Evolutionary conservation across 305 asterid species (phyloP).

Genomic region (Fraxinus albicans): DNA sequence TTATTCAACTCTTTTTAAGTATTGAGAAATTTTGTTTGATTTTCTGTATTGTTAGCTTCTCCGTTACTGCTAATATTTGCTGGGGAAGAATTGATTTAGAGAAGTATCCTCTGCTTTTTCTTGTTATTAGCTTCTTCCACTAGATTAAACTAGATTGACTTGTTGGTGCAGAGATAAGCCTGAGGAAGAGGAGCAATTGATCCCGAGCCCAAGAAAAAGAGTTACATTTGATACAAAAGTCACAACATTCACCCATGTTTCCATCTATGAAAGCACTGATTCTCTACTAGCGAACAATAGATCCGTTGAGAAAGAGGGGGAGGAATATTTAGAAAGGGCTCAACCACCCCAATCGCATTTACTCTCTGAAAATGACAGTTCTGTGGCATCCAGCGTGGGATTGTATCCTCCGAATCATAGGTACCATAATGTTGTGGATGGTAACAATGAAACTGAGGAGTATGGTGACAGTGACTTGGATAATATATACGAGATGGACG

Average conservation of each 20-base stretch:
- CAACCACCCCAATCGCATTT: conserved; percentile 32
- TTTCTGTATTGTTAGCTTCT: neutral
- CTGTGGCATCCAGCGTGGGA: conserved; percentile 58
- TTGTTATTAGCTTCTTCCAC: neutral
- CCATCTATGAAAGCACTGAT: conserved; percentile 54
- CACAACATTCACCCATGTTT: conserved; percentile 62
- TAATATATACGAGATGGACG: conserved; percentile 42
- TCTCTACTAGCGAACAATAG: conserved; percentile 43
- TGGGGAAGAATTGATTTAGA: neutral
- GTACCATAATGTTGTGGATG: conserved; percentile 79
- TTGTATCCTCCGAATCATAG: conserved; percentile 79
- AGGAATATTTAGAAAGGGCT: conserved; percentile 27
- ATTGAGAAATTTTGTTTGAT: neutral
- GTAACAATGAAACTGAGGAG: conserved; percentile 74
- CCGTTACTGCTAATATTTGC: neutral
- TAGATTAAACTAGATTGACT: neutral
- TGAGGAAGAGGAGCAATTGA: conserved; percentile 55
- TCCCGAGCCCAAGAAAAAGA: conserved; percentile 53
- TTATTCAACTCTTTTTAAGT: neutral
- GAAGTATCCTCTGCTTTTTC: neutral
- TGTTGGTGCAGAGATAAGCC: conserved; percentile 45
- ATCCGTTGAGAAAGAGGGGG: conserved; percentile 31
- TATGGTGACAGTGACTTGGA: conserved; percentile 71
- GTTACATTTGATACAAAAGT: conserved; percentile 80
- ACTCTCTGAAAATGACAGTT: conserved; percentile 50